A percentile compares a stretch with the other conserved stretches of the same genome.
Conservation (phyloP, 352 stramenopile genomes). For the Thraustochytrium sp. region DNA sequence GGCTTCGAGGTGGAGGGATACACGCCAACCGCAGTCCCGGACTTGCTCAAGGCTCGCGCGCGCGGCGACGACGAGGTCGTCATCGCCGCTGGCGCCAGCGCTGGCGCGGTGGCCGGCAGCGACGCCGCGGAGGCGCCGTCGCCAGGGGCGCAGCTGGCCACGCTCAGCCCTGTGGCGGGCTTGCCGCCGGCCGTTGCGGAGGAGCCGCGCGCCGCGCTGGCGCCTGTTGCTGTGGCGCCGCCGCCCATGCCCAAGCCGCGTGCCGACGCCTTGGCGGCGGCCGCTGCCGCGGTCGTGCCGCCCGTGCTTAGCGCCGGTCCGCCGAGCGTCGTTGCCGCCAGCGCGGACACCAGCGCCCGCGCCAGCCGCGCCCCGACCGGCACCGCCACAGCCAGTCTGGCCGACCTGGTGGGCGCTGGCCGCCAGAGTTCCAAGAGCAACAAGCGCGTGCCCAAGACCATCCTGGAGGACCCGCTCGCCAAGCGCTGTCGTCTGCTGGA, state of each 20-base stretch:
- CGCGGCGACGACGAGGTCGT: background rate
- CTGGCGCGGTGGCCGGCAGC: background rate
- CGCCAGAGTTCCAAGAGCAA: background rate
- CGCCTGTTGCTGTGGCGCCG: no score
- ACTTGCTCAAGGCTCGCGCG: background rate
- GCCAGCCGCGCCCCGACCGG: background rate
- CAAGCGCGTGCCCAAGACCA: background rate
- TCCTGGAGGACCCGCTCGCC: slow-evolving; percentile 25
- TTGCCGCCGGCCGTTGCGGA: background rate
- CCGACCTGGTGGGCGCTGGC: background rate
- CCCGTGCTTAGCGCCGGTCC: no score
- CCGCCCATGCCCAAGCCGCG: no score
- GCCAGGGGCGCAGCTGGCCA: background rate
- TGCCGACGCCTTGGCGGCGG: no score
- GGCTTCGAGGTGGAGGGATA: slow-evolving; percentile 4
- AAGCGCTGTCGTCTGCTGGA: slow-evolving; percentile 8
- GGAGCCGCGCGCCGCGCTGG: background rate
- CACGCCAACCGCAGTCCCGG: background rate
- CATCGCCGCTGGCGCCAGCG: background rate
- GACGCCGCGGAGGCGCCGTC: background rate
- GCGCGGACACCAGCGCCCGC: no score
- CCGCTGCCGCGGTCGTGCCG: no score
- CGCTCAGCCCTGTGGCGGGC: background rate
- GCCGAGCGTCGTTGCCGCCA: no score
- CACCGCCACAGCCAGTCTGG: background rate